These are phyloP conservation scores for Thalassiosira exigua DNA, from an alignment of 352 stramenopile species.

Conservation along the genomic window DNA sequence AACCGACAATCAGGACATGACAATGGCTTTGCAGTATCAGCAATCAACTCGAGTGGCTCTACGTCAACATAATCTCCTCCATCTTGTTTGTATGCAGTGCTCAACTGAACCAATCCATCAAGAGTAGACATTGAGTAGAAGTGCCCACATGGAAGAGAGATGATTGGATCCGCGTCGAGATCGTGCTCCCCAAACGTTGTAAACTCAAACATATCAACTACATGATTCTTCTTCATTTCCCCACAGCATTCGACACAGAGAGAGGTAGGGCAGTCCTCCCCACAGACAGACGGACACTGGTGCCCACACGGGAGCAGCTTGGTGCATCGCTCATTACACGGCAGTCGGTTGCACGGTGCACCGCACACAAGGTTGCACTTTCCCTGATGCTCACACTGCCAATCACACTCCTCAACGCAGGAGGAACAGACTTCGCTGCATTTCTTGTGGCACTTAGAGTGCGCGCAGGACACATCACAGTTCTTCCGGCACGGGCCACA, in stretches of 20 bases:
- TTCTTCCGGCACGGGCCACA: slow-evolving; percentile 80
- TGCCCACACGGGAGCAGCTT: slow-evolving; percentile 83
- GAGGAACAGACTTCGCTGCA: slow-evolving; percentile 73
- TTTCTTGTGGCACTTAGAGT: slow-evolving; percentile 80
- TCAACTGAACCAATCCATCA: slow-evolving; percentile 80
- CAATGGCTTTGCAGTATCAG: slow-evolving; percentile 33
- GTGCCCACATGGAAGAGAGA: slow-evolving; percentile 85
- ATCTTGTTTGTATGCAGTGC: slow-evolving; percentile 42
- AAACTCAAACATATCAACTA: slow-evolving; percentile 85
- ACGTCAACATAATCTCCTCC: slow-evolving; percentile 20
- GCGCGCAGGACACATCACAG: slow-evolving; percentile 79
- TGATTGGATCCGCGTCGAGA: slow-evolving; percentile 82
- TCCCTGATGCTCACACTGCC: slow-evolving; percentile 83
- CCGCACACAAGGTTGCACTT: slow-evolving; percentile 78
- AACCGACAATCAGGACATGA: slow-evolving; percentile 60
- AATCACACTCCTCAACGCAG: slow-evolving; percentile 85
- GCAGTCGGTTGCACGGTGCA: slow-evolving; percentile 72
- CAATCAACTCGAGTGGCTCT: slow-evolving; percentile 6
- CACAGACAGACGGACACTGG: slow-evolving; percentile 86
- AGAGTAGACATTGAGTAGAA: slow-evolving; percentile 85
- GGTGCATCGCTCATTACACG: slow-evolving; percentile 72
- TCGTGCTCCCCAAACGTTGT: slow-evolving; percentile 81
- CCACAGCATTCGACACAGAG: slow-evolving; percentile 83
- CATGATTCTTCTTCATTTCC: slow-evolving; percentile 50
- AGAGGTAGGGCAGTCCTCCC: slow-evolving; percentile 80